Evolutionary conservation across 2,329 filamentous ascomycete genomes (phyloP), one percentile per base, ranked within the genome.

Genomic region (Pleoardoris graminearum): DNA sequence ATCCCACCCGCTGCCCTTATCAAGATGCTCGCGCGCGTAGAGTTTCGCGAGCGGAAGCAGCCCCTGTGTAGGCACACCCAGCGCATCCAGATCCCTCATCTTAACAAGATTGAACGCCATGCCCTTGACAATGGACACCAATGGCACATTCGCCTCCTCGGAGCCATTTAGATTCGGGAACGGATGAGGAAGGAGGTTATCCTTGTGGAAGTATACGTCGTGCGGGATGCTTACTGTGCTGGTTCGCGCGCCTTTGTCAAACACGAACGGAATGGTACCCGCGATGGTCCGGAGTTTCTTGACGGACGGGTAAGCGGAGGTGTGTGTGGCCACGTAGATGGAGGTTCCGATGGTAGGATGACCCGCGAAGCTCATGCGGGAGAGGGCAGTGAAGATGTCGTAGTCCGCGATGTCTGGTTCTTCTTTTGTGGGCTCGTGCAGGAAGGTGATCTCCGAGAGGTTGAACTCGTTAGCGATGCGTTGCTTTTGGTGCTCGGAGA

Each of bases 21-120:
- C 51, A 33, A 73, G 50, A 73, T 66, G 19, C 75, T 57, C 51
- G 30, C 44, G 8, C 10, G 66, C 37, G 61, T 62, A 51, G 62
- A 63, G 8, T 50, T 51, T 75, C 58, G 12, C 68, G 2, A 59
- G 14, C 3, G 56, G 61, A 4, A 74, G 77, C n/a, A 92, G 76
- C 1, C 53, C 57, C 7, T 50, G 25, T 1, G 42, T 51, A 1
- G 47, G 51, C 17, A 50, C 30, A 2, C 37, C 63, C 1, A 68
- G 51, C 10, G 81, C 77, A 14, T 83, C 82, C 4, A 90, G 71
- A 48, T 79, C 79, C 0, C 80, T 74, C 23, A 93, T 76, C 54
- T 80, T 72, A 11, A 87, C 76, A 25, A 89, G 80, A 32, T 84
- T 72, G 69, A 90, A 91, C 1, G 82, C 82, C 85, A 91, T 87